Evolutionary conservation across 768 basidiomycete species (phyloP), one percentile per base, ranked within the genome.

Genomic region (Suillus hirtellus): DNA sequence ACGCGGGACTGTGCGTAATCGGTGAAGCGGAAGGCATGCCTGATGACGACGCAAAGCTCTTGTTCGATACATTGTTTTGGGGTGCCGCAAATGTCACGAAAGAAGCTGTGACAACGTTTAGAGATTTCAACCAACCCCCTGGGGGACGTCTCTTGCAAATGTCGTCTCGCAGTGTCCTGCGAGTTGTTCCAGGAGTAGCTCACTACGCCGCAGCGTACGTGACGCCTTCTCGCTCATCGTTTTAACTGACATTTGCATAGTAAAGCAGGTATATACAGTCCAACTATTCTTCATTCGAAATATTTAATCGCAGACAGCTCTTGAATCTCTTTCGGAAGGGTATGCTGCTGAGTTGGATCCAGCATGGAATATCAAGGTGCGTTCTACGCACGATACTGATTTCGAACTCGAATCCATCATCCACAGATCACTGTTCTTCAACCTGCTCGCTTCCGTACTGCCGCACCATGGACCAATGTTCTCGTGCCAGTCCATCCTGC

Each of bases 291-390:
- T 24, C 38, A 35, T 31, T 24, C 21, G 9, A 38, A 10, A 40
- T 10, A 38, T 47, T 56, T 21, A 56, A 21, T 40, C 9, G 37
- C 37, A 40, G 12, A 54, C 63, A 79, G 78, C 79, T 14, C 59
- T 78, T n/a, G 78, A 79, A 60, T 79, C 77, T 21, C 65, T 80
- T 37, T 77, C 74, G 2, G 75, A 81, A 63, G 67, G 79, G 1
- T 64, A 82, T 34, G 69, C 68, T 4, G 66, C 70, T 47, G 82
- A 83, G 63, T 61, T 82, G 3, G 80, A 82, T 52, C 81, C 82
- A 12, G 70, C 37, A 24, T 83, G 82, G 82, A 80, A 82, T 59
- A 81, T 83, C 68, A 81, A 78, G 69, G 82, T 80, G 59, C n/a
- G 73, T 47, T 49, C n/a, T 17, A 15, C 19, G 46, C 15, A 24